Evolutionary conservation across 2,329 filamentous ascomycete species (phyloP), one percentile per base, ranked within the genome.

Genomic region (Grosmannia serpens): DNA sequence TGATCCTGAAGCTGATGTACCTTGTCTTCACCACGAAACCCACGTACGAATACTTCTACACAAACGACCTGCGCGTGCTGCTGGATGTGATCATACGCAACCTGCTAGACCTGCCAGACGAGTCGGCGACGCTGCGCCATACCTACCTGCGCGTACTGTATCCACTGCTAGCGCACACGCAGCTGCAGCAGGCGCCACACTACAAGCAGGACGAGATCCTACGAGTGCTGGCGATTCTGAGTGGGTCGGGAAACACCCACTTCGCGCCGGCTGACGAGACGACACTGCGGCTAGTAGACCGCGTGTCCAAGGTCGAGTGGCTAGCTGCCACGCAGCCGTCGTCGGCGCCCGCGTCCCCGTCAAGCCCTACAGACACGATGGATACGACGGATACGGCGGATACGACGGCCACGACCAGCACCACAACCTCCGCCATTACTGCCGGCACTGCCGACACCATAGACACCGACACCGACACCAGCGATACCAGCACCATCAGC

Each of bases 21-120:
- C 83, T 99, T 41, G 80, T 99, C 11, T 99, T 99, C 73, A 96
- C 91, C 5, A 97, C 90, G 11, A 84, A 84, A 59, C 83, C 87
- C 20, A 99, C 94, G 0, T 90, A 94, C 70, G 94, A 99, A 73
- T 99, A 97, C 72, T 99, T 99, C 69, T 99, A 97, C 72, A 96
- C 91, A 31, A 99, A 99, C 69, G 94, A 99, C 68, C 78, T 99
- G 33, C 88, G 90, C 60, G 94, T 99, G 5, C 81, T 99, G 20
- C 80, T 97, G 53, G 94, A 99, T 68, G 94, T 99, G 63, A 91
- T 99, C 60, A 89, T 99, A 61, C 88, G 94, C 50, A 99, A 99
- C 67, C 78, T 99, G n/a, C 84, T 97, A 66, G 94, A 99, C 69
- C 78, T 99, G 10, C 94, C 95, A 0, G 87, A 92, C 66, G 92